phyloP scores from a whole-genome alignment of 1,284 basidiomycete species.

The Rhodotorula sp. region DNA sequence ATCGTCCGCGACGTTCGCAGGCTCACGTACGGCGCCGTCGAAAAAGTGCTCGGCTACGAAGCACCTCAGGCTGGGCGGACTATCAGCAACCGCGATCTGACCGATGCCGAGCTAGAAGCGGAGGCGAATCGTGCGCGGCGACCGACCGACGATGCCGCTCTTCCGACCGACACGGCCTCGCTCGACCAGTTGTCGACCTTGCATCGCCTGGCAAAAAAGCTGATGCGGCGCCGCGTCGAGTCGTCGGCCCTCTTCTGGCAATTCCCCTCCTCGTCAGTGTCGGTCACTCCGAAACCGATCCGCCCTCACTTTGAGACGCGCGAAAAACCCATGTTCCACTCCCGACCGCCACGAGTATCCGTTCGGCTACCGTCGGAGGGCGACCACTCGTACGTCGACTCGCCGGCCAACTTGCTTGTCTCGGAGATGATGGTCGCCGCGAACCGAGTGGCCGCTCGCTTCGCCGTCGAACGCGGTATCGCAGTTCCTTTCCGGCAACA shows the following conservation, averaged over 20 bases:
- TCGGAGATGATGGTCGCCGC: constrained; percentile 83
- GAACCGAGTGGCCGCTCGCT: constrained; percentile 70
- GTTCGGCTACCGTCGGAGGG: constrained; percentile 15
- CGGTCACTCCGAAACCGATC: constrained; percentile 32
- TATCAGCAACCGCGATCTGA: constrained; percentile 17
- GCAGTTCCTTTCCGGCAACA: constrained; percentile 66
- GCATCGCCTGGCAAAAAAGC: constrained; percentile 12
- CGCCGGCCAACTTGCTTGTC: constrained; percentile 56
- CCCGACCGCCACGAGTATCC: constrained; percentile 58
- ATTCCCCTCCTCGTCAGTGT: constrained; percentile 24
- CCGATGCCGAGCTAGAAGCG: not conserved
- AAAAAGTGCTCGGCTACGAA: constrained; percentile 56
- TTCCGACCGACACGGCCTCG: constrained; percentile 5
- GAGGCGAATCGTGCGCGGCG: constrained; percentile 1
- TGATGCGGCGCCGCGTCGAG: constrained; percentile 24
- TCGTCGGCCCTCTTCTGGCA: constrained; percentile 34
- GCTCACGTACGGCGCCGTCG: constrained; percentile 69
- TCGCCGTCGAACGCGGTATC: constrained; percentile 62
- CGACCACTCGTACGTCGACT: constrained; percentile 20
- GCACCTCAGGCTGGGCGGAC: constrained; percentile 1
- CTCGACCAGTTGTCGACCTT: constrained; percentile 12
- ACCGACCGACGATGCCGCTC: constrained; percentile 19
- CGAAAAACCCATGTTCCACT: constrained; percentile 52
- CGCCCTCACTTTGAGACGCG: constrained; percentile 10
- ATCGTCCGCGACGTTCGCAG: constrained; percentile 67